Conservation (phyloP, 129 eudicot species). For the Helianthus tuberosus region DNA sequence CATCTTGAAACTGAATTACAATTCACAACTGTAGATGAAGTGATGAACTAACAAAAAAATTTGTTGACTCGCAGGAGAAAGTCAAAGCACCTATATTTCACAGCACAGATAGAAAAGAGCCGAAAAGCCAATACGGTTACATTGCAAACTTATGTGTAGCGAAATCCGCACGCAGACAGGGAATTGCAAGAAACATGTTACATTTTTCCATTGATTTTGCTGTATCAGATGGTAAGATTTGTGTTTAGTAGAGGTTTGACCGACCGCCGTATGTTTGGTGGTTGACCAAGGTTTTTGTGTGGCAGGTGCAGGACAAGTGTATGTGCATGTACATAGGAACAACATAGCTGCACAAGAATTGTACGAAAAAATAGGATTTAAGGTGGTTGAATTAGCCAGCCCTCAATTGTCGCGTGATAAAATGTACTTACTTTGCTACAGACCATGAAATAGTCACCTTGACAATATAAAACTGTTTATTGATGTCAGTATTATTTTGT, state of each 20-base stretch:
- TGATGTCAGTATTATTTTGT: conserved; percentile 37
- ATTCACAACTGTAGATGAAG: conserved; percentile 6
- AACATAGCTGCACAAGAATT: conserved; percentile 65
- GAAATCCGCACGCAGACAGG: conserved; percentile 77
- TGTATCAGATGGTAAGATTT: conserved; percentile 53
- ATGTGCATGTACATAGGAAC: conserved; percentile 70
- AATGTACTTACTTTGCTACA: conserved; percentile 54
- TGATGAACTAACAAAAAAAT: conserved; percentile 9
- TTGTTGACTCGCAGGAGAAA: conserved; percentile 50
- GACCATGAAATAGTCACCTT: not conserved
- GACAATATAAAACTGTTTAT: conserved; percentile 4
- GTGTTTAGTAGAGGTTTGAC: conserved; percentile 10
- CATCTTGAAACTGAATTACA: conserved; percentile 15
- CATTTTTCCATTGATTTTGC: conserved; percentile 62
- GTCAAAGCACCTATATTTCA: conserved; percentile 52
- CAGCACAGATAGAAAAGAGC: conserved; percentile 42
- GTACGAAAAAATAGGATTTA: conserved; percentile 70
- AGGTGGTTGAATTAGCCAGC: conserved; percentile 61
- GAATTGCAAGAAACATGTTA: conserved; percentile 86
- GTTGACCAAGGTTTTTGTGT: conserved; percentile 13
- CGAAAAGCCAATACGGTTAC: conserved; percentile 59
- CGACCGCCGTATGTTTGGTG: not conserved
- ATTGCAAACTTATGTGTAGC: conserved; percentile 82
- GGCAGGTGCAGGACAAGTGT: conserved; percentile 71
- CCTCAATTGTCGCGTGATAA: conserved; percentile 47